phyloP scores from a whole-genome alignment of 257 asterid genomes.

The Solanum commersonii region DNA sequence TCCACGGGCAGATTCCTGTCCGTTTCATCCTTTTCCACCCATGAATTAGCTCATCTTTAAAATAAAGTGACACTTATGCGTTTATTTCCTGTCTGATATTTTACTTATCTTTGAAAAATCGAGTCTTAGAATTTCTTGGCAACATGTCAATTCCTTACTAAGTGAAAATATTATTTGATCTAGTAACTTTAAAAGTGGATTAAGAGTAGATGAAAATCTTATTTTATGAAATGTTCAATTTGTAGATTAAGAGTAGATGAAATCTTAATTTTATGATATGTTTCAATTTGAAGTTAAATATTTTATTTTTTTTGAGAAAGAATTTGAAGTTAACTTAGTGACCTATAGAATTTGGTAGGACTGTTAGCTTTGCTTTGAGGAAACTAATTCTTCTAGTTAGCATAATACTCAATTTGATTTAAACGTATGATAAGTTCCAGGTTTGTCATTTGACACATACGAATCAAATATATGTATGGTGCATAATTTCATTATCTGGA shows the following conservation, averaged over 20 bases:
- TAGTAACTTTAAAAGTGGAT: not conserved
- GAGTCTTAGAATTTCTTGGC: not conserved
- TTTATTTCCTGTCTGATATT: not conserved
- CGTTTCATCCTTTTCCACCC: not conserved
- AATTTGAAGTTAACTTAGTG: not conserved
- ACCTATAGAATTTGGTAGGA: not conserved
- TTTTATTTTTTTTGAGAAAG: too few relatives aligned
- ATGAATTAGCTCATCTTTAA: not conserved
- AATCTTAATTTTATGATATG: too few relatives aligned
- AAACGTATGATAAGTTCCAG: not conserved
- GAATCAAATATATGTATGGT: not conserved
- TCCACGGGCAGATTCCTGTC: not conserved
- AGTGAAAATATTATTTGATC: not conserved
- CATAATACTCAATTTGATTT: not conserved
- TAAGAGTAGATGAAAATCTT: not conserved
- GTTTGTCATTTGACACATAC: not conserved
- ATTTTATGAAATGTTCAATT: not conserved
- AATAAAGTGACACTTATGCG: not conserved
- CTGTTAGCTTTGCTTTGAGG: not conserved
- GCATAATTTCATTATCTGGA: not conserved
- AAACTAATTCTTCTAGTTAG: not conserved
- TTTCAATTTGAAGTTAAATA: too few relatives aligned
- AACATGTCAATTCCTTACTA: not conserved
- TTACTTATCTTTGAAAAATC: not conserved
- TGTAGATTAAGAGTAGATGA: not conserved